Evolutionary conservation across 345 rosid genomes (phyloP).

Genomic region (Camelina neglecta): DNA sequence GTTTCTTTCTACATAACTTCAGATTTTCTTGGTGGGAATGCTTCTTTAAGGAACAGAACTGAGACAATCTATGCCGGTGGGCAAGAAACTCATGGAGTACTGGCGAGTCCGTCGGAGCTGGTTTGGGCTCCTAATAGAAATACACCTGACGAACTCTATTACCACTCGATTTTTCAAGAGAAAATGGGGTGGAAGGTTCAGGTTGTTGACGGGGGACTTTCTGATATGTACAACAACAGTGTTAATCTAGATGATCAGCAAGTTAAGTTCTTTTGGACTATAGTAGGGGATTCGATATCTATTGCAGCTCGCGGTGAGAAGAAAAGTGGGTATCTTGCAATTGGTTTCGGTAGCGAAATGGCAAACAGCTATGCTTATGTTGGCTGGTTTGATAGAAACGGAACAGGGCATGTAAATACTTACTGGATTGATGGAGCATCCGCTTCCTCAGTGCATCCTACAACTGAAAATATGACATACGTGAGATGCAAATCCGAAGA

Average conservation of each 20-base stretch:
- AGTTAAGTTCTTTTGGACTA: conserved; percentile 91
- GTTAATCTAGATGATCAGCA: conserved; percentile 93
- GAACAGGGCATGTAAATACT: conserved; percentile 75
- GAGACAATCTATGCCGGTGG: conserved; percentile 93
- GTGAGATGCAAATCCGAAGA: conserved; percentile 90
- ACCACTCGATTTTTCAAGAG: conserved; percentile 77
- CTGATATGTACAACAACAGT: conserved; percentile 95
- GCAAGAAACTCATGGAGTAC: conserved; percentile 83
- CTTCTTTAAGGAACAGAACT: conserved; percentile 71
- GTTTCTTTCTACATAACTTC: conserved; percentile 68
- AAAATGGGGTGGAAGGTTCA: conserved; percentile 98
- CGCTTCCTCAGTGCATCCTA: conserved; percentile 70
- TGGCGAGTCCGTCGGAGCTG: conserved; percentile 73
- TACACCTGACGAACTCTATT: conserved; percentile 87
- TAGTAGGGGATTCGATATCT: conserved; percentile 70
- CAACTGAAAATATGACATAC: conserved; percentile 77
- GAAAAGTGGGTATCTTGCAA: conserved; percentile 91
- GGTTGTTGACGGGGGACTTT: conserved; percentile 94
- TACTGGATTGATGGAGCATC: conserved; percentile 92
- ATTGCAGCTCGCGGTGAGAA: conserved; percentile 93
- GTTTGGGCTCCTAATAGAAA: conserved; percentile 91
- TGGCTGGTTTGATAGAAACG: conserved; percentile 80
- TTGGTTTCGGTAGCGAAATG: conserved; percentile 88
- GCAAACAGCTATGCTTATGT: conserved; percentile 83
- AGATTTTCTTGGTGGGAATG: conserved; percentile 91